These are phyloP conservation scores for Xerocomellus chrysenteron DNA, from an alignment of 768 basidiomycete species.

Conservation along the genomic window DNA sequence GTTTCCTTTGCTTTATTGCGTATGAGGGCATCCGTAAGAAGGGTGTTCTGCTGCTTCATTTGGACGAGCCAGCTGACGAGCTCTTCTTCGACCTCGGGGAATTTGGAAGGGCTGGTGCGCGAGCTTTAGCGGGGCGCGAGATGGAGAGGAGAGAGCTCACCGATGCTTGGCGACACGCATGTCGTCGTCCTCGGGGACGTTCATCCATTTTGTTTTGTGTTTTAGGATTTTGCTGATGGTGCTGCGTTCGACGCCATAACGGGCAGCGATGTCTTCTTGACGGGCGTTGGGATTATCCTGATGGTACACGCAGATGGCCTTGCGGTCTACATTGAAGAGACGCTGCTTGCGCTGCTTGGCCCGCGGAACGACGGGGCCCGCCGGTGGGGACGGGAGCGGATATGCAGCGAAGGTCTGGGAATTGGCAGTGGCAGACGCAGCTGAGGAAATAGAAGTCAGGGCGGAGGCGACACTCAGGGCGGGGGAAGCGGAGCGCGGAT, in stretches of 20 bases:
- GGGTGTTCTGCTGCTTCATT: constrained; percentile 44
- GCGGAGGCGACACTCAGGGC: constrained; percentile 56
- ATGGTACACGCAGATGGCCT: constrained; percentile 70
- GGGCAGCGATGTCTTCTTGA: constrained; percentile 81
- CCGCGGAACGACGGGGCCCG: constrained; percentile 32
- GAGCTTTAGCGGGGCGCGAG: constrained; percentile 5
- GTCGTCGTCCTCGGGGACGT: constrained; percentile 56
- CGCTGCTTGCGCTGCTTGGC: constrained; percentile 68
- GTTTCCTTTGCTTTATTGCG: constrained; percentile 68
- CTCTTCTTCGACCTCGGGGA: constrained; percentile 70
- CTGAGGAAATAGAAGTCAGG: constrained; percentile 52
- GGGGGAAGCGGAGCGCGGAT: constrained; percentile 60
- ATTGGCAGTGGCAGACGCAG: constrained; percentile 29
- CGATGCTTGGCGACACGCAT: constrained; percentile 68
- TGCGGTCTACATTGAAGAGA: constrained; percentile 72
- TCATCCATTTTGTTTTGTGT: constrained; percentile 79
- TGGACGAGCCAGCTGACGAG: constrained; percentile 61
- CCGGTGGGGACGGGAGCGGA: constrained; percentile 29
- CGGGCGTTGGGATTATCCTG: constrained; percentile 62
- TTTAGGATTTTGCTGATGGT: constrained; percentile 94
- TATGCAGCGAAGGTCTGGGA: constrained; percentile 31
- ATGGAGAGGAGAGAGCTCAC: constrained; percentile 35
- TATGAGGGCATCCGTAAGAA: constrained; percentile 64
- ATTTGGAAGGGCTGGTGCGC: constrained; percentile 66
- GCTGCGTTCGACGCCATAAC: constrained; percentile 81